These are phyloP conservation scores for Fusarium pininemorale DNA, from an alignment of 2,329 filamentous ascomycete species.

Conservation along the genomic window DNA sequence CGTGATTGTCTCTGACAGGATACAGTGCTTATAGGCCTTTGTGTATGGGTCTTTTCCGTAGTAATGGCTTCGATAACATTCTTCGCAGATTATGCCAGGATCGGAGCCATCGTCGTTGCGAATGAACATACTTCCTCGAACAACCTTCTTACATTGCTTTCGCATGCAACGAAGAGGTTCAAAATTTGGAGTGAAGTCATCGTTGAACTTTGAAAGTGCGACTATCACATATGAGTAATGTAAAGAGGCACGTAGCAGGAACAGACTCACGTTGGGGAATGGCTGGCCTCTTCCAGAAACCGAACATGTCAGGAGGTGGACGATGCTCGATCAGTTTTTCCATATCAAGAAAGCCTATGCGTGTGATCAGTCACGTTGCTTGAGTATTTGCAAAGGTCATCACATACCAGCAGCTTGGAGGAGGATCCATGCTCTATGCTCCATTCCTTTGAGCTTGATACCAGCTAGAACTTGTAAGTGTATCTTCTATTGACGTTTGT, in stretches of 20 bases:
- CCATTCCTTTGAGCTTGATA: slow-evolving; percentile 15
- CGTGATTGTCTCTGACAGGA: slow-evolving; percentile 23
- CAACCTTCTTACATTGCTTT: slow-evolving; percentile 21
- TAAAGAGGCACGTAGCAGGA: rapidly evolving
- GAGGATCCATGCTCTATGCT: slow-evolving; percentile 31
- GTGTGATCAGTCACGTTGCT: background rate
- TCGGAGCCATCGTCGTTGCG: background rate
- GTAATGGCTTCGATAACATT: slow-evolving; percentile 24
- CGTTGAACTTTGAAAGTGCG: slow-evolving; percentile 9
- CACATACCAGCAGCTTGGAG: slow-evolving; percentile 29
- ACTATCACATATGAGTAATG: slow-evolving; percentile 2
- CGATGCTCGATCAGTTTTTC: slow-evolving; percentile 38
- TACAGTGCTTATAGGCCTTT: slow-evolving; percentile 32
- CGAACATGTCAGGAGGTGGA: slow-evolving; percentile 19
- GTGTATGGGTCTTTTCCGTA: slow-evolving; percentile 19
- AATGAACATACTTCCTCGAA: slow-evolving; percentile 36
- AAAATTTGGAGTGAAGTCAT: slow-evolving; percentile 23
- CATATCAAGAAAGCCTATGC: slow-evolving; percentile 33
- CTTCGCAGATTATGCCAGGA: slow-evolving; percentile 27
- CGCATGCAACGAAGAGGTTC: slow-evolving; percentile 24
- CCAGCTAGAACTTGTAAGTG: background rate
- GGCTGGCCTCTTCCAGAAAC: slow-evolving; percentile 34
- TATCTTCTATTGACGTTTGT: background rate
- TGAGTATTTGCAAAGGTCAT: too few relatives aligned
- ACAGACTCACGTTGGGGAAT: slow-evolving; percentile 31